Base-by-base conservation (phyloP, 2,329 filamentous ascomycete species). In the Lomentospora prolificans region DNA sequence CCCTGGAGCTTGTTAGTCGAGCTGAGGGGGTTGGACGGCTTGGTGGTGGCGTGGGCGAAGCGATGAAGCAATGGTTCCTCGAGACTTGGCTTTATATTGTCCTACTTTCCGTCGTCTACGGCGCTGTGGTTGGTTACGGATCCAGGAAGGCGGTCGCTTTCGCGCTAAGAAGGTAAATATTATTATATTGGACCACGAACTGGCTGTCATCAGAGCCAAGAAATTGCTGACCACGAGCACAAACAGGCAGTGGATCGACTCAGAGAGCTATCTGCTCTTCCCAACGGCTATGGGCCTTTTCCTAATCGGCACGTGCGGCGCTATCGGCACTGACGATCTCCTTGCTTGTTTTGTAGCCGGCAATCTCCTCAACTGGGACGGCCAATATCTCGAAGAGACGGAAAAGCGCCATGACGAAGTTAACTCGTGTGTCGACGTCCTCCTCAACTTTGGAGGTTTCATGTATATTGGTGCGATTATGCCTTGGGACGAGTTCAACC, bases 1-100 rank as follows among this genome's bases (percentile, higher is more conserved):
- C 61, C 1, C 65, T 61, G 0, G 41, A 17, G 0, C 41, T 55
- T 2, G 8, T 50, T 33, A 25, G 39, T 44, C 19, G 53, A 7
- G 31, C 53, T 6, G 55, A 33, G 4, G 71, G 71, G 3, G 69
- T 80, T 2, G 80, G 78, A 0, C 71, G 77, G 1, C 70, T 79
- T 10, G 78, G 79, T 0, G 76, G 74, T 0, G 78, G 79, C 14
- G 65, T 76, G 2, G 71, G 74, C 0, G 71, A 72, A 14, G 81
- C 80, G 0, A 62, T 84, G 46, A 74, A 72, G 52, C 72, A 79
- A 58, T 85, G 82, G 81, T 68, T 77, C 12, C 67, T 84, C 1
- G 81, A 85, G 62, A 82, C 80, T 0, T 79, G 80, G 66, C 61
- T 84, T 0, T 85, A 85, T 60, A 75, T 80, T 62, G 76, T 85